phyloP scores from a whole-genome alignment of 2,329 filamentous ascomycete genomes.

The Xenoacremonium recifei region DNA sequence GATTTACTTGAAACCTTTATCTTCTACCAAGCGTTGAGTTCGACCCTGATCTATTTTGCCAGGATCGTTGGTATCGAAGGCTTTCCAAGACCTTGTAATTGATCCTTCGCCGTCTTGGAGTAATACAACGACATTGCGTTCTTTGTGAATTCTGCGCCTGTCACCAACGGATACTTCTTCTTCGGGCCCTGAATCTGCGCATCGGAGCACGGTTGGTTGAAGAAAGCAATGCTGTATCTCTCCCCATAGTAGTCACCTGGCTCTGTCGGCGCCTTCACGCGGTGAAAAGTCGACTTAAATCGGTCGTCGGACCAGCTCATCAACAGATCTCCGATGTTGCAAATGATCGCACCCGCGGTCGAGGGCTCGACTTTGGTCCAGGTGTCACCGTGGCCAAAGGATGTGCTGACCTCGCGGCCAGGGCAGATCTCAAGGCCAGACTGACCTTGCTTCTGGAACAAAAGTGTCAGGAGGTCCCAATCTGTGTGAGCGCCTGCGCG shows the following conservation, averaged over 20 bases:
- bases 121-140: conserved; percentile 11
- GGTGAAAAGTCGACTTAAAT: conserved; percentile 65
- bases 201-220: conserved; percentile 62
- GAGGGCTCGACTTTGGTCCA: conserved; percentile 63
- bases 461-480: conserved; percentile 61
- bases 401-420: conserved; percentile 58
- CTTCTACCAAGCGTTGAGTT: not conserved
- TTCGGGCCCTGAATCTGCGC: conserved; percentile 57
- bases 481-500: conserved; percentile 63
- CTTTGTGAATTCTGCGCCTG: conserved; percentile 57
- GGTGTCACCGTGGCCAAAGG: conserved; percentile 56
- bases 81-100: not conserved
- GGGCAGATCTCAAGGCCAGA: conserved; percentile 64
- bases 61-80: not conserved
- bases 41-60: not conserved
- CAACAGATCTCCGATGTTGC: conserved; percentile 65
- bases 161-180: conserved; percentile 62
- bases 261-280: conserved; percentile 60
- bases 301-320: conserved; percentile 68
- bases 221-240: conserved; percentile 64
- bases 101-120: conserved; percentile 1
- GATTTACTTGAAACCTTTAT: too few species aligned
- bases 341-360: conserved; percentile 53
- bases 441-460: conserved; percentile 62
- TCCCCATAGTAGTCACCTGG: conserved; percentile 55